These are phyloP conservation scores for Thraustochytrium sp. DNA, from an alignment of 352 stramenopile species.

Conservation along the genomic window DNA sequence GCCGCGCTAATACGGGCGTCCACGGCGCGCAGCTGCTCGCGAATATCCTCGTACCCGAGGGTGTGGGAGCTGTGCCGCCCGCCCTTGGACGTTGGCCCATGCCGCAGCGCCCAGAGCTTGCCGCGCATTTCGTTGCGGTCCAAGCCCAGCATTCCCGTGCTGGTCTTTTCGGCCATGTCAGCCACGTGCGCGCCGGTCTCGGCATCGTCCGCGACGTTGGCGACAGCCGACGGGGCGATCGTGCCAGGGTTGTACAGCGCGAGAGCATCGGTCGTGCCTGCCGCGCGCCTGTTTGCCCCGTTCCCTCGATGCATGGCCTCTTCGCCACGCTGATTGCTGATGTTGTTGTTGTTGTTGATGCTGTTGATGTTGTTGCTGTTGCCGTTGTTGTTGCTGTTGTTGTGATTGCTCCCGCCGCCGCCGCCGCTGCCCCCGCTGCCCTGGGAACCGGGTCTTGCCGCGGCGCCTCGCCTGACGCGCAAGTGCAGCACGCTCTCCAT, in stretches of 20 bases:
- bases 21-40: not conserved
- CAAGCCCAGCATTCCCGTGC: not conserved
- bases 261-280: not conserved
- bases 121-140: not conserved
- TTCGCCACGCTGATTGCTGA: no score
- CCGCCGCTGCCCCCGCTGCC: no score
- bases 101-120: not conserved
- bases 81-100: not conserved
- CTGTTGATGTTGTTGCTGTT: no score
- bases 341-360: no score
- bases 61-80: not conserved
- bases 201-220: no score
- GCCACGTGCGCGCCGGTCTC: no score
- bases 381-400: not conserved
- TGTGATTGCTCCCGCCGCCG: no score
- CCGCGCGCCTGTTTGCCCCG: not conserved
- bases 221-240: no score
- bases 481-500: slow-evolving; percentile 24
- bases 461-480: not conserved
- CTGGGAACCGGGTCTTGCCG: not conserved
- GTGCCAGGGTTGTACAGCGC: no score
- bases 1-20: not conserved
- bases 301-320: no score
- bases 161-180: no score
- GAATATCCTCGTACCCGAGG: not conserved